A percentile compares a stretch with the other conserved stretches of the same genome.
phyloP scores from a whole-genome alignment of 257 asterid species.

The Penstemon newberryi region DNA sequence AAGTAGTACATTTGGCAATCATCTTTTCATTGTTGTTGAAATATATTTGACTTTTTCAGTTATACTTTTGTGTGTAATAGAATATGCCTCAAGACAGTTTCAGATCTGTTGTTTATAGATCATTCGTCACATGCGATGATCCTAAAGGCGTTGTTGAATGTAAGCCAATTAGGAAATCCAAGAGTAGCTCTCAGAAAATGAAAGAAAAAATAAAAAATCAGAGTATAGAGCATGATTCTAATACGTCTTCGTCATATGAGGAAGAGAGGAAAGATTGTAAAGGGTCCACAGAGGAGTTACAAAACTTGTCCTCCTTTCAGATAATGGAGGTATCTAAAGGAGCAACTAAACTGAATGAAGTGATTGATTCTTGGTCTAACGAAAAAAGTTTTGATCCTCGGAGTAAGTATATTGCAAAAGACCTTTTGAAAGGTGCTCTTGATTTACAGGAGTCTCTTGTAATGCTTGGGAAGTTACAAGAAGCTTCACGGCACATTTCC shows the following conservation, averaged over 20 bases:
- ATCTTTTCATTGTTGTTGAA: conserved; percentile 19
- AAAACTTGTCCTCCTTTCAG: conserved; percentile 45
- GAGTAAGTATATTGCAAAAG: conserved; percentile 48
- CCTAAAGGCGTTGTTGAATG: conserved; percentile 71
- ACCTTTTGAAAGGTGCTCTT: conserved; percentile 66
- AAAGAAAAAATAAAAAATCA: conserved; percentile 24
- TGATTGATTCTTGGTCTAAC: conserved; percentile 43
- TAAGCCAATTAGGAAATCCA: conserved; percentile 52
- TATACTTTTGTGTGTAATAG: conserved; percentile 28
- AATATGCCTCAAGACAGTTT: conserved; percentile 65
- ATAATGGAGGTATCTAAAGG: conserved; percentile 66
- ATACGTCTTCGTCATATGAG: conserved; percentile 27
- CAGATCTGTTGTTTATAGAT: conserved; percentile 62
- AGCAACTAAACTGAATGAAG: conserved; percentile 52
- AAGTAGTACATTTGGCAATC: conserved; percentile 34
- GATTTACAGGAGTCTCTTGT: conserved; percentile 60
- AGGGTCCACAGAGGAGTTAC: conserved; percentile 34
- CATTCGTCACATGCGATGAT: conserved; percentile 71
- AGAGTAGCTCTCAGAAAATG: conserved; percentile 35
- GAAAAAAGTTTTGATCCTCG: conserved; percentile 33
- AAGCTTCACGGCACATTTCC: conserved; percentile 47
- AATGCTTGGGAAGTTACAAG: conserved; percentile 63
- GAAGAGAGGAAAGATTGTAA: conserved; percentile 27
- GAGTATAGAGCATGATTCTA: conserved; percentile 26
- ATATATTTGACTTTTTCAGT: conserved; percentile 39